Percentiles rank a stretch among this genome's conserved stretches.
Conservation (phyloP, 768 basidiomycete species). For the Mrakia blollopis region DNA sequence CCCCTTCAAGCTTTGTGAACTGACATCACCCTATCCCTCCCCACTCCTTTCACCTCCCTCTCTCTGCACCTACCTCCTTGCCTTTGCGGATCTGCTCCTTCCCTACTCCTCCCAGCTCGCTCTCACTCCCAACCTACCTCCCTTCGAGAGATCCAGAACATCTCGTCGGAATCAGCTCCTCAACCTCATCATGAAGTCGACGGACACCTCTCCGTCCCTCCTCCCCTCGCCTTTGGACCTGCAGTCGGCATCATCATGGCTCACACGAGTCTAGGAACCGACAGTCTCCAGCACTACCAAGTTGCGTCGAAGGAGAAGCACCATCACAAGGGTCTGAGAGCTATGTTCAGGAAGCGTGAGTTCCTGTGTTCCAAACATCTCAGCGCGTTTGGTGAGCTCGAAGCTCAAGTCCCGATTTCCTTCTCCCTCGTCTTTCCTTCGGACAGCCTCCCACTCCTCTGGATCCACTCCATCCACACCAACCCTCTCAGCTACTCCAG, state of each 20-base stretch:
- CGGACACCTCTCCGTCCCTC: slow-evolving; percentile 10
- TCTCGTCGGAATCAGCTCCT: background rate
- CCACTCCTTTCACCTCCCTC: background rate
- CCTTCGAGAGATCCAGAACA: background rate
- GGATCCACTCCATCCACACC: background rate
- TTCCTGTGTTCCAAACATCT: background rate
- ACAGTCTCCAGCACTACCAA: background rate
- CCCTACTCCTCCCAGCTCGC: background rate
- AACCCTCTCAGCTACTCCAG: background rate
- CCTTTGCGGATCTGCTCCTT: background rate
- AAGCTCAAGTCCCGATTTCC: background rate
- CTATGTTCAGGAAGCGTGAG: slow-evolving; percentile 18
- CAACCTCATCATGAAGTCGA: background rate
- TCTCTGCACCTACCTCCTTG: background rate
- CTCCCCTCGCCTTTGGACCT: background rate
- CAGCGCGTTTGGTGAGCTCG: background rate
- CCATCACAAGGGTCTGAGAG: slow-evolving; percentile 6
- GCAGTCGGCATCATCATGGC: background rate
- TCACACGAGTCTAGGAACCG: background rate
- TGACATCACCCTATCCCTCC: background rate
- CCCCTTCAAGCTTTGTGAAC: background rate
- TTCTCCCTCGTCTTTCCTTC: no score
- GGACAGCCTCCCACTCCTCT: slow-evolving; percentile 7
- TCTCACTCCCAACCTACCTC: slow-evolving; percentile 18
- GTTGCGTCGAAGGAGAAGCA: background rate